Percentiles rank a stretch among this genome's conserved stretches.
Conservation (phyloP, 1,284 basidiomycete genomes). For the Moniliophthora roreri region DNA sequence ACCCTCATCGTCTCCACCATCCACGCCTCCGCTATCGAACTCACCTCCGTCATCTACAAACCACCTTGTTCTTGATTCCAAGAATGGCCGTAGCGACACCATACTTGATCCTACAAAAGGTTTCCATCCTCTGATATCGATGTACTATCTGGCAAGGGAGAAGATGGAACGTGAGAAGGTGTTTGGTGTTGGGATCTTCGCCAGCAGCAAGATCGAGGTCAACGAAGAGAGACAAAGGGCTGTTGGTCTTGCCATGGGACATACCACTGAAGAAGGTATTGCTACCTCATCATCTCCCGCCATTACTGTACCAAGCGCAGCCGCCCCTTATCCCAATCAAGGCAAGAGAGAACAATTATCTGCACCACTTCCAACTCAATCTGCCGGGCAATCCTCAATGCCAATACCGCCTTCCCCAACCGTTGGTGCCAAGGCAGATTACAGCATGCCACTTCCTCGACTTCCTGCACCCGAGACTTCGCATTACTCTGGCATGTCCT, state of each 20-base stretch:
- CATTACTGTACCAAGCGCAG: background rate
- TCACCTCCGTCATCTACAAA: conserved; percentile 54
- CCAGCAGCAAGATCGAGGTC: conserved; percentile 56
- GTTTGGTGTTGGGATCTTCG: conserved; percentile 93
- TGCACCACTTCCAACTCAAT: conserved; percentile 3
- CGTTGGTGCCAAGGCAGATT: conserved; percentile 57
- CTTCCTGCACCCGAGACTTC: conserved; percentile 79
- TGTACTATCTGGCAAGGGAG: conserved; percentile 95
- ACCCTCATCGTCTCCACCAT: conserved; percentile 58
- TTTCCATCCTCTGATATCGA: conserved; percentile 93
- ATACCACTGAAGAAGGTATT: background rate
- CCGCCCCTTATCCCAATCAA: background rate
- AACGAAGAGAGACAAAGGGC: conserved; percentile 3
- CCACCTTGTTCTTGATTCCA: conserved; percentile 44
- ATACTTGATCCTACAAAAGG: conserved; percentile 84
- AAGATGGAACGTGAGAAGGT: conserved; percentile 93
- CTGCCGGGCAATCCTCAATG: conserved; percentile 11
- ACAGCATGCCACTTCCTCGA: conserved; percentile 79
- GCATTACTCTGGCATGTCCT: conserved; percentile 77
- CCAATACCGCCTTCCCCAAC: conserved; percentile 16
- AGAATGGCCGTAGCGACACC: conserved; percentile 48
- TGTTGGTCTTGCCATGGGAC: background rate
- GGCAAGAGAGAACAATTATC: conserved; percentile 4
- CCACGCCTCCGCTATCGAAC: conserved; percentile 31
- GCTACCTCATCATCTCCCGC: background rate